Evolutionary conservation across 1,139 yeast species (phyloP), one percentile per base, ranked within the genome.

Genomic region (Pichia sp.): DNA sequence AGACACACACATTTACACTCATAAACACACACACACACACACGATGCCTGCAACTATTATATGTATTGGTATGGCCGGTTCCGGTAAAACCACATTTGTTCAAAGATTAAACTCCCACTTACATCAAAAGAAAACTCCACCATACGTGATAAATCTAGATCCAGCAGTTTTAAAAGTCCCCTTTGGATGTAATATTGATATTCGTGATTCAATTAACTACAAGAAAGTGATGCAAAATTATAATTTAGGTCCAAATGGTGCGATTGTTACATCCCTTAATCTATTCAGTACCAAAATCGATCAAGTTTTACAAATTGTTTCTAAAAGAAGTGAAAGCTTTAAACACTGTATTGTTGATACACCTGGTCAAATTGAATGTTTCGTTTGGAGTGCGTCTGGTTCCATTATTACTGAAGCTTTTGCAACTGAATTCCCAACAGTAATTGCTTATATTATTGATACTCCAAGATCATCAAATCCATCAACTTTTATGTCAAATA

Each of bases 351-450:
- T 93, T 35, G 76, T 91, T 39, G 99, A 93, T 62, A 93, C 99
- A 1, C 99, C 99, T 0, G 99, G 99, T 7, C 99, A 93, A 63
- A 93, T 93, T 49, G 98, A 91, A 62, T 87, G 96, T 65, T 91
- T 91, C 60, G 88, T 91, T 39, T 84, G 94, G 95, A 82, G 95
- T 36, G 98, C 98, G 0, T 85, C 96, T 35, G 99, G 99, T 9
- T 76, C 96, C 18, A 93, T 93, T 49, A 86, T 93, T 45, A 89
- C 97, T 0, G 98, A 93, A 61, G 89, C 97, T 0, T 84, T 93
- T 65, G 98, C 98, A 1, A 85, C 95, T 2, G 78, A 94, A 2
- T 87, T 87, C 61, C 99, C 99, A 6, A 91, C 98, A 0, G 87
- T 91, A 29, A 76, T 93, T 50, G 97, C 97, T 0, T 93, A 93